Base-by-base conservation (phyloP, 2,329 filamentous ascomycete genomes). In the Harringtonia aguacate region DNA sequence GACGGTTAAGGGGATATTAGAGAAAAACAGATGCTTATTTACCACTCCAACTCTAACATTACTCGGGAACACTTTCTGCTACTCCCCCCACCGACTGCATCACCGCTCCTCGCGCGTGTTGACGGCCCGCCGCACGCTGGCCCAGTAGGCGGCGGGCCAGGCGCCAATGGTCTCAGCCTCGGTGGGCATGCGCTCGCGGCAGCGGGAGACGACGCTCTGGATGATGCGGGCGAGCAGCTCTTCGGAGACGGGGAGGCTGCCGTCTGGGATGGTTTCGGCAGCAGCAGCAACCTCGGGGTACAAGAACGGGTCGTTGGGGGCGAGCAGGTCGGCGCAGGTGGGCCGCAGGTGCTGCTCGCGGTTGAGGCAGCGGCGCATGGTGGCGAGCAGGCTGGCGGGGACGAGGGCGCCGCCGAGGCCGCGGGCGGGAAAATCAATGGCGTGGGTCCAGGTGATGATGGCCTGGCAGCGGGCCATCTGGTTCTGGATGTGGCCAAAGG, bases 401-500 rank as follows among this genome's bases (percentile, higher is more conserved):
- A 85, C 76, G 0, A 67, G 64, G 1, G 72, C 67, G 42, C 70
- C 81, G 36, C 86, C 86, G 41, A 88, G 67, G 13, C 81, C 86
- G 3, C 73, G 69, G 1, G 78, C 70, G 0, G 82, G 82, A 55
- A 81, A 92, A 45, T 86, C 76, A 56, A 94, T 86, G 7, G 64
- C 61, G 60, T 88, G 79, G 45, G 79, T 73, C 62, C 79, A 85
- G 61, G 90, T 86, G 52, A 88, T 85, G 57, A 94, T 92, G 47
- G 86, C 85, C 61, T 87, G 81, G 59, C 94, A 92, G 20, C 87
- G 81, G 31, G 85, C 79, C 67, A 94, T 86, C 56, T 82, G 86
- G 62, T 90, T 92, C 46, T 78, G 70, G 53, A 98, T 94, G 58
- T 97, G 89, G 14, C 83, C 88, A 57, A 98, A 98, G 0, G 92